Base-by-base conservation (phyloP, 768 basidiomycete genomes). In the Phaeotremella fagi region DNA sequence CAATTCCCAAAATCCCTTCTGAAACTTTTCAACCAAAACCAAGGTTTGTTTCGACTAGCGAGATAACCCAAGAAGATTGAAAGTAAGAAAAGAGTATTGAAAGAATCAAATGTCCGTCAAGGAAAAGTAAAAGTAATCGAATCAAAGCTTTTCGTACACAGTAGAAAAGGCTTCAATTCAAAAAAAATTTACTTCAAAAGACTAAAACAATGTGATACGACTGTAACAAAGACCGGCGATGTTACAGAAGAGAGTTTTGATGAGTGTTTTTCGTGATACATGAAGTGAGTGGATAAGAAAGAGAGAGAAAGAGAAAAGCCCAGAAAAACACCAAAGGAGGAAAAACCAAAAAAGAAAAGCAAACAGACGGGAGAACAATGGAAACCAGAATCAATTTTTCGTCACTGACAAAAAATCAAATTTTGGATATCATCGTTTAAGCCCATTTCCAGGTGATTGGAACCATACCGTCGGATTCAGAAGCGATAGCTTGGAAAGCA, bases 401-500 rank as follows among this genome's bases (percentile, higher is more conserved):
- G 31, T 33, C 31, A 33, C 31, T 33, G 31, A 33, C 31, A 16
- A n/a, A n/a, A n/a, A n/a, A 35, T 9, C 33, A n/a, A 9, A 9
- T 35, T 9, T 9, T 35, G 33, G 11, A n/a, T 35, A 9, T 22
- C 22, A 11, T 20, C 12, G 12, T 14, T 20, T 59, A 59, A 33
- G 45, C 48, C 45, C 44, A 70, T 12, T 25, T 31, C 73, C 70
- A 75, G 24, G 48, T 49, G 67, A 76, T 86, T 45, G 76, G 63
- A 55, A 88, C 77, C 53, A 76, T 60, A 57, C 90, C 90, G 22
- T 78, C 67, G 4, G 63, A 64, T 37, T 77, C 66, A 43, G 72
- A 50, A 42, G 81, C 82, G 52, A 92, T 80, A 15, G 70, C 61
- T 23, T 74, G 26, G 81, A 92, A 91, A 41, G 87, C 85, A 49